Percentiles rank a stretch among this genome's conserved stretches.
phyloP scores from a whole-genome alignment of 805 yeast genomes.

The Kodamaea fukazawae region DNA sequence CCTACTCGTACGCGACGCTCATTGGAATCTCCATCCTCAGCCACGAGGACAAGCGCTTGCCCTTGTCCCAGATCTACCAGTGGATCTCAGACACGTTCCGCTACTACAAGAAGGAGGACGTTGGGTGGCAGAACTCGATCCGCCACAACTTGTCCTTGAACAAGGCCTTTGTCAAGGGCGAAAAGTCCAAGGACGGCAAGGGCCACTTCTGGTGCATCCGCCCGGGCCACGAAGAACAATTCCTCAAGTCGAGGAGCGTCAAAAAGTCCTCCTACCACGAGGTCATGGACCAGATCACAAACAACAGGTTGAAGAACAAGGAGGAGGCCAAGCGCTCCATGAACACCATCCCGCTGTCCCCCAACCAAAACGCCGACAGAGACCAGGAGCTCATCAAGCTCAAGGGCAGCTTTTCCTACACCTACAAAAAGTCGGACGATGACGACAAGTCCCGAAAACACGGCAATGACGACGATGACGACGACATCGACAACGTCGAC shows the following conservation, averaged over 20 bases:
- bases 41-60: conserved; percentile 51
- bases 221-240: conserved; percentile 77
- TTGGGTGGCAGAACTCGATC: conserved; percentile 97
- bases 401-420: conserved; percentile 7
- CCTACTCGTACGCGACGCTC: conserved; percentile 88
- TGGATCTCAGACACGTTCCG: conserved; percentile 89
- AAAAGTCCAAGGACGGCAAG: conserved; percentile 84
- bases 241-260: conserved; percentile 59
- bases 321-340: conserved; percentile 16
- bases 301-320: conserved; percentile 12
- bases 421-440: conserved; percentile 6
- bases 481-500: background rate
- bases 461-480: conserved; percentile 4
- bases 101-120: conserved; percentile 79
- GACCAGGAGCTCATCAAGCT: conserved; percentile 13
- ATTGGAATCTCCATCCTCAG: conserved; percentile 91
- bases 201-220: conserved; percentile 94
- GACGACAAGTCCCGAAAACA: conserved; percentile 5
- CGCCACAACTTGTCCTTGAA: conserved; percentile 91
- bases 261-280: conserved; percentile 45
- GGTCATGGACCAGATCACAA: conserved; percentile 39
- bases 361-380: conserved; percentile 20
- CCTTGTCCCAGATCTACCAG: conserved; percentile 68
- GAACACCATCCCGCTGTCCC: conserved; percentile 32
- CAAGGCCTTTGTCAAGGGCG: conserved; percentile 89